A percentile compares a stretch with the other conserved stretches of the same genome.
Evolutionary conservation across 768 basidiomycete species (phyloP).

Genomic region (Leucogyrophana mollusca): DNA sequence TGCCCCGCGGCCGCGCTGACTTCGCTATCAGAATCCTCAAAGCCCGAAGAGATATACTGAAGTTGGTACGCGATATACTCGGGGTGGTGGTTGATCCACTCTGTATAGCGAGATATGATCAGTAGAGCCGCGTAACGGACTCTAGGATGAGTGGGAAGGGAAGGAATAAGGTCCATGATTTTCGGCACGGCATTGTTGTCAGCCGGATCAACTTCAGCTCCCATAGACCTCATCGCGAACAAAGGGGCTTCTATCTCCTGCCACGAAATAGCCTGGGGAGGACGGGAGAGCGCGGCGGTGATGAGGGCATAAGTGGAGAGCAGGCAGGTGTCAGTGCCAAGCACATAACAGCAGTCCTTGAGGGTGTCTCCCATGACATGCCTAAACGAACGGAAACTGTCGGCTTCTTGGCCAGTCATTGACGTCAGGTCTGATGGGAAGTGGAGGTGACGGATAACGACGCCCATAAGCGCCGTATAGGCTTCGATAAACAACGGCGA

Average conservation of each 20-base stretch:
- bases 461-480: slow-evolving; percentile 78
- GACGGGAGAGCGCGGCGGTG: slow-evolving; percentile 64
- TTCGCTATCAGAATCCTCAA: slow-evolving; percentile 75
- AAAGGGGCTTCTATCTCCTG: slow-evolving; percentile 97
- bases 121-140: slow-evolving; percentile 95
- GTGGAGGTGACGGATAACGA: slow-evolving; percentile 88
- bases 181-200: slow-evolving; percentile 90
- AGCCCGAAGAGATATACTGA: slow-evolving; percentile 90
- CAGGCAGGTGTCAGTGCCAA: slow-evolving; percentile 85
- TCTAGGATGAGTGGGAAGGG: slow-evolving; percentile 83
- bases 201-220: slow-evolving; percentile 81
- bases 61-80: slow-evolving; percentile 82
- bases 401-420: slow-evolving; percentile 80
- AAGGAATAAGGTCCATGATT: slow-evolving; percentile 93
- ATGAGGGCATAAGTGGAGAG: slow-evolving; percentile 80
- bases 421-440: slow-evolving; percentile 75
- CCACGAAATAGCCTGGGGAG: slow-evolving; percentile 67
- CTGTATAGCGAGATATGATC: slow-evolving; percentile 93
- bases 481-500: slow-evolving; percentile 79
- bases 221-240: slow-evolving; percentile 98
- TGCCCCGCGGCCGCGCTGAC: slow-evolving; percentile 94
- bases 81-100: slow-evolving; percentile 93
- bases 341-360: slow-evolving; percentile 95
- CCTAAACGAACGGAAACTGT: slow-evolving; percentile 91
- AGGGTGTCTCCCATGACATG: slow-evolving; percentile 99